Evolutionary conservation across 306 rosid genomes (phyloP), one percentile per base, ranked within the genome.

Genomic region (Betula pendula): DNA sequence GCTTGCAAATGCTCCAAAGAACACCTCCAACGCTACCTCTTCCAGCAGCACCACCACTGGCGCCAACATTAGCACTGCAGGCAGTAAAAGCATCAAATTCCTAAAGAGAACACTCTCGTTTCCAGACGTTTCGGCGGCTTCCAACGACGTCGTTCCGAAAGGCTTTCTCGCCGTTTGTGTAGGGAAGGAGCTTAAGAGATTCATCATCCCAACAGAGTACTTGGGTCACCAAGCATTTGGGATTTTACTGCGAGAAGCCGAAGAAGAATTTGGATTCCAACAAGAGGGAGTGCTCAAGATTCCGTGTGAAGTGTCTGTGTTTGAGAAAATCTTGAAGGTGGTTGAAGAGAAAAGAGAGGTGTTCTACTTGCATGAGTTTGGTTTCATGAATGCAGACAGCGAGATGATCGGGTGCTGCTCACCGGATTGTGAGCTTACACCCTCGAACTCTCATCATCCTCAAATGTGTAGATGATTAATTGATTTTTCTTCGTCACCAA

Each of bases 161-260:
- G 98, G 98, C 45, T 93, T 84, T 75, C 89, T 93, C 2, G 97
- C 95, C 13, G 85, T 93, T 19, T 89, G 95, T 48, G 98, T 93
- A 0, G 98, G 98, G 71, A 80, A 89, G 68, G 94, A 90, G 87
- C 78, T 84, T 33, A 91, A 91, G 93, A 85, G 95, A 81, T 93
- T 86, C 79, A 76, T 84, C 17, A 91, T 93, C 73, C 98, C 95
- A 8, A 93, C 91, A 0, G 81, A 88, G 69, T 85, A 88, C 76
- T 65, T 93, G 67, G 83, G 85, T 40, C 96, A 88, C 86, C 89
- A 82, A 77, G 93, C 89, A 24, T 92, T 92, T 51, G 78, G 79
- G 73, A 71, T 87, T 29, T 78, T 92, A 44, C 87, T 90, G 14
- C 81, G 67, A 16, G 85, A 88, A 81, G 93, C 93, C 0, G 92